Evolutionary conservation across 306 rosid genomes (phyloP).

Genomic region (Vachellia collinsii): DNA sequence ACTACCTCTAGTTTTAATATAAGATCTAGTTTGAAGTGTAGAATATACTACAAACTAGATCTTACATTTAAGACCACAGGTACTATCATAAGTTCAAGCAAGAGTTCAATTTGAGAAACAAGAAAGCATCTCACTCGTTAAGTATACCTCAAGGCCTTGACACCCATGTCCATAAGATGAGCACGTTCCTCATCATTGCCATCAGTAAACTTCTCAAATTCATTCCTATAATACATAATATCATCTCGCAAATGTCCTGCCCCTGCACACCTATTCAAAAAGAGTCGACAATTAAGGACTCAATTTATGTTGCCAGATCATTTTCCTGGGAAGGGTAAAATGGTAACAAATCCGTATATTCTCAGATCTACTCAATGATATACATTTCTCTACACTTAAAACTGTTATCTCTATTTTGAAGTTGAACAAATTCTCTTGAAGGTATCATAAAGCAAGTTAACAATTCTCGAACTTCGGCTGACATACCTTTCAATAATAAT

Average conservation of each 20-base stretch:
- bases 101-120: neutral
- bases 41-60: no score
- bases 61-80: no score
- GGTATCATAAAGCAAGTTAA: slow-evolving; percentile 11
- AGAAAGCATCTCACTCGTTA: neutral
- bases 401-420: slow-evolving; percentile 9
- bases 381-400: neutral
- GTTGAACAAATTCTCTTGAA: slow-evolving; percentile 12
- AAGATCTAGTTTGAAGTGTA: no score
- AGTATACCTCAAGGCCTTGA: slow-evolving; percentile 80
- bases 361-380: slow-evolving; percentile 1
- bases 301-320: slow-evolving; percentile 19
- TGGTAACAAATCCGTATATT: slow-evolving; percentile 2
- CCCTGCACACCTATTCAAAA: slow-evolving; percentile 51
- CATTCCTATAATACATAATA: slow-evolving; percentile 66
- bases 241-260: slow-evolving; percentile 87
- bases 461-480: slow-evolving; percentile 13
- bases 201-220: slow-evolving; percentile 60
- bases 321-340: neutral
- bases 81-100: neutral
- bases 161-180: slow-evolving; percentile 73
- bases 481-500: slow-evolving; percentile 73
- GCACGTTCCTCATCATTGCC: slow-evolving; percentile 76
- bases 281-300: neutral
- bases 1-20: neutral